A percentile compares a stretch with the other conserved stretches of the same genome.
phyloP scores from a whole-genome alignment of 441 rosid species.

The Gossypium davidsonii region DNA sequence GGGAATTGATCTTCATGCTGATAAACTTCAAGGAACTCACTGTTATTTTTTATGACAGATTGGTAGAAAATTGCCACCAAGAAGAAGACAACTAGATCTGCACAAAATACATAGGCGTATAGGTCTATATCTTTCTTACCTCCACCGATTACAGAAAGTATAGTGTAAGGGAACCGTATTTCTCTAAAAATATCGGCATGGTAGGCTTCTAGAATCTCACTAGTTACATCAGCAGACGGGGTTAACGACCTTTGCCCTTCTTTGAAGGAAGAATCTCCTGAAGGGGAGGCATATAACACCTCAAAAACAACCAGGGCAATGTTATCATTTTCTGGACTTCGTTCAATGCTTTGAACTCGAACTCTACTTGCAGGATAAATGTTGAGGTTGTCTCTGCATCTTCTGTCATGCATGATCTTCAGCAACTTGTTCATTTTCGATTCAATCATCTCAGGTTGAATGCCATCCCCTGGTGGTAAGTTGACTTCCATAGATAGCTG shows the following conservation, averaged over 20 bases:
- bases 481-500: slow-evolving; percentile 63
- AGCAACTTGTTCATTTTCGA: slow-evolving; percentile 60
- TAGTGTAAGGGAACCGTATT: slow-evolving; percentile 44
- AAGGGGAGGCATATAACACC: slow-evolving; percentile 56
- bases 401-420: slow-evolving; percentile 40
- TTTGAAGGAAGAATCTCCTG: slow-evolving; percentile 34
- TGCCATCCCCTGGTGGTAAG: slow-evolving; percentile 60
- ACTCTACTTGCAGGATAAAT: slow-evolving; percentile 51
- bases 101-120: slow-evolving; percentile 64
- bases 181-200: slow-evolving; percentile 39
- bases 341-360: slow-evolving; percentile 72
- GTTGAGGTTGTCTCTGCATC: slow-evolving; percentile 36
- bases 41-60: slow-evolving; percentile 57
- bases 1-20: slow-evolving; percentile 84
- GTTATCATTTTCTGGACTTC: slow-evolving; percentile 45
- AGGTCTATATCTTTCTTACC: slow-evolving; percentile 68
- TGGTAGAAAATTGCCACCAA: slow-evolving; percentile 68
- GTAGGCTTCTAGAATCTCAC: slow-evolving; percentile 49
- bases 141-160: slow-evolving; percentile 63
- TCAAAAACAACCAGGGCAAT: slow-evolving; percentile 64
- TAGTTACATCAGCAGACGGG: slow-evolving; percentile 67
- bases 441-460: slow-evolving; percentile 63
- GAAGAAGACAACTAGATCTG: slow-evolving; percentile 63
- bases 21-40: slow-evolving; percentile 63
- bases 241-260: slow-evolving; percentile 56